Base-by-base conservation (phyloP, 106 monocot species). In the Vanilla planifolia region DNA sequence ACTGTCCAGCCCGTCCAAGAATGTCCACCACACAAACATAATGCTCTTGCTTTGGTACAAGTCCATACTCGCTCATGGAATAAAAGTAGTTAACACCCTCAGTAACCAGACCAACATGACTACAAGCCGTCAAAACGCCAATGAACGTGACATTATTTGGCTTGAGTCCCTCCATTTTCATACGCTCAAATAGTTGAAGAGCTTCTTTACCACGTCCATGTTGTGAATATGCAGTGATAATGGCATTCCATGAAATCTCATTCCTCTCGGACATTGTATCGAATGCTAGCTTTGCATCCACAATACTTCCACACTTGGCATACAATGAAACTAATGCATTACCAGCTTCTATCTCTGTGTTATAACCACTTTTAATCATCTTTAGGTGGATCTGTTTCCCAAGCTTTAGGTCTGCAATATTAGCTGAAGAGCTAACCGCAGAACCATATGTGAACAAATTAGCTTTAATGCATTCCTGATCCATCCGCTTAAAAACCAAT, bases 11-110 rank as follows among this genome's bases (percentile, higher is more conserved):
- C 30, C 93, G 72, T 26, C 93, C 88, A 13, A 93, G 81, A 53
- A 88, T 79, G 69, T 93, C 93, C 27, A 93, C 81, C 24, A 93
- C 66, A 57, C 93, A 84, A 55, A 72, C 88, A 65, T 82, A 85
- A 51, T 93, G 93, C 13, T 93, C 93, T 39, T 73, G 46, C 42
- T 60, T 74, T 9, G 84, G 81, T 23, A 62, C 15, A 33, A 93
- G 23, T 11, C 66, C 63, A 67, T 85, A 68, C 44, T 60, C 67
- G 14, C 28, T 71, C 81, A 88, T 93, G 10, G 81, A 76, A 33
- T 76, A 42, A 59, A 88, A 93, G 62, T 84, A 71, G n/a, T 63
- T 27, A 55, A 93, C 43, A 10, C 88, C 93, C 59, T 81, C 71
- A 20, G 64, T 62, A 8, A 85, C 88, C 66, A 88, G 64, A 22